A percentile compares a stretch with the other conserved stretches of the same genome.
Evolutionary conservation across 805 yeast species (phyloP).

Genomic region (Kuraishia capsulata): DNA sequence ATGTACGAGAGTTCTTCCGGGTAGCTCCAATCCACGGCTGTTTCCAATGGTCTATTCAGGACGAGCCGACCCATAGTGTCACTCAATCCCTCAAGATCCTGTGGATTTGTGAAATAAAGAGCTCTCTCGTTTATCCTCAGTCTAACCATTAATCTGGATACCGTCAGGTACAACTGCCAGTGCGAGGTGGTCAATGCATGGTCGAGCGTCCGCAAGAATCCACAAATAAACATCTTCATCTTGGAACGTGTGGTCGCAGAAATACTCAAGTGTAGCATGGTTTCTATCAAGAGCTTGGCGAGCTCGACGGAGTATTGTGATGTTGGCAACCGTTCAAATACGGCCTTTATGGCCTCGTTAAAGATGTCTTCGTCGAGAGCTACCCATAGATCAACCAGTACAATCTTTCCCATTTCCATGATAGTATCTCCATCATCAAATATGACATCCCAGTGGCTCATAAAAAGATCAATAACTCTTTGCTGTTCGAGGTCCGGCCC

Average conservation of each 20-base stretch:
- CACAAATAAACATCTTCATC: background rate
- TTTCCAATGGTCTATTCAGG: conserved; percentile 15
- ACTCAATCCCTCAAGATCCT: conserved; percentile 59
- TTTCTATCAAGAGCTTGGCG: background rate
- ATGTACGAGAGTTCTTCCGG: conserved; percentile 50
- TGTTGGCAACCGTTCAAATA: background rate
- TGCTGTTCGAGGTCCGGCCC: background rate
- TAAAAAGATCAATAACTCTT: background rate
- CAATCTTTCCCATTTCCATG: no score
- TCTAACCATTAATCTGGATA: conserved; percentile 44
- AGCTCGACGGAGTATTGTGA: background rate
- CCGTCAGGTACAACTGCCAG: conserved; percentile 30
- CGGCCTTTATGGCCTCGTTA: background rate
- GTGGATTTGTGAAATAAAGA: conserved; percentile 41
- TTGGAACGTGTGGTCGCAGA: background rate
- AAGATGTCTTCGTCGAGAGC: background rate
- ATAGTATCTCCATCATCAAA: background rate
- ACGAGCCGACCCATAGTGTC: conserved; percentile 46
- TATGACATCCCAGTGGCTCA: background rate
- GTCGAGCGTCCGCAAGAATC: conserved; percentile 26
- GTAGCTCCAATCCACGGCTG: conserved; percentile 41
- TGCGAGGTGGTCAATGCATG: conserved; percentile 25
- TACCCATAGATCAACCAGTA: background rate
- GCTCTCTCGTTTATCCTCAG: conserved; percentile 38
- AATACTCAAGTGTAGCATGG: background rate